Base-by-base conservation (phyloP, 768 basidiomycete genomes). In the Hericium coralloides region DNA sequence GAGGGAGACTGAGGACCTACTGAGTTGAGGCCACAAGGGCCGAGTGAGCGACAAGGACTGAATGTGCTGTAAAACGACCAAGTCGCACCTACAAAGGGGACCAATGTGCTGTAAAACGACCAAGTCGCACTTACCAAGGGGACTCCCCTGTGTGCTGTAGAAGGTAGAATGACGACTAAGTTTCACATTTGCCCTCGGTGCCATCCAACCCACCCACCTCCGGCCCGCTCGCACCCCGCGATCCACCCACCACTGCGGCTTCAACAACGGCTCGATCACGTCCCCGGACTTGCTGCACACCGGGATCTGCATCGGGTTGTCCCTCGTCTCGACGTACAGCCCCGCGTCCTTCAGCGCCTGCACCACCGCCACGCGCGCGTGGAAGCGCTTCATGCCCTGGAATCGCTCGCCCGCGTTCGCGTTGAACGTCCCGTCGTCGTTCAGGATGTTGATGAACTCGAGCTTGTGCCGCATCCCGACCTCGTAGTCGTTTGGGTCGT, bases 161-260 rank as follows among this genome's bases (percentile, higher is more conserved):
- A n/a, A n/a, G n/a, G n/a, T n/a, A n/a, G n/a, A n/a, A n/a, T n/a
- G n/a, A n/a, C n/a, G n/a, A n/a, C n/a, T n/a, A n/a, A n/a, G n/a
- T n/a, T n/a, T n/a, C n/a, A n/a, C n/a, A n/a, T n/a, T n/a, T n/a
- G n/a, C n/a, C n/a, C n/a, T n/a, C n/a, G n/a, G n/a, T n/a, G n/a
- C n/a, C n/a, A n/a, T n/a, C n/a, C n/a, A n/a, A n/a, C n/a, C n/a
- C n/a, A n/a, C n/a, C n/a, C n/a, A n/a, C n/a, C n/a, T n/a, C n/a
- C n/a, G n/a, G n/a, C n/a, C n/a, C n/a, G n/a, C n/a, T n/a, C n/a
- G n/a, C n/a, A n/a, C n/a, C n/a, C n/a, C n/a, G n/a, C n/a, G n/a
- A n/a, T 86, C 84, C 38, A 99, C 88, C 95, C 95, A 99, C 97
- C 97, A 99, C 68, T 99, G 97, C 0, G 97, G 97, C 70, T 97